Evolutionary conservation across 805 yeast genomes (phyloP).

Genomic region (Myxozyma neglecta): DNA sequence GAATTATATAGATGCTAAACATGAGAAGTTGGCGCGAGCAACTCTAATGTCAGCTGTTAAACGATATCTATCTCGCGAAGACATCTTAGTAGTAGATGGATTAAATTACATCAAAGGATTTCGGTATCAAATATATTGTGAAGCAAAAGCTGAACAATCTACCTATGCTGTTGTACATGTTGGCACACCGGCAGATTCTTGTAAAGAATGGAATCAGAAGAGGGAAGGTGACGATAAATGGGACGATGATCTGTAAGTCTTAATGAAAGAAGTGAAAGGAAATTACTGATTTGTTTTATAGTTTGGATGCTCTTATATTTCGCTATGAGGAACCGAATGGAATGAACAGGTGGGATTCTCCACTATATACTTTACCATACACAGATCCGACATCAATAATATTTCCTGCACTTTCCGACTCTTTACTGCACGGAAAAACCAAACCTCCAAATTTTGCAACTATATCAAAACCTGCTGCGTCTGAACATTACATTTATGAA

Average conservation of each 20-base stretch:
- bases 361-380: constrained; percentile 68
- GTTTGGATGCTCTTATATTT: constrained; percentile 65
- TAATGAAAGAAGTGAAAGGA: neutral
- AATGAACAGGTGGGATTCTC: constrained; percentile 89
- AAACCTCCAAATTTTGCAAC: constrained; percentile 85
- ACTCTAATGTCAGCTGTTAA: constrained; percentile 86
- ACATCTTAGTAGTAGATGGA: constrained; percentile 81
- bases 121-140: constrained; percentile 90
- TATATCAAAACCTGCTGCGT: constrained; percentile 72
- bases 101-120: constrained; percentile 91
- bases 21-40: constrained; percentile 81
- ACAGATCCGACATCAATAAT: constrained; percentile 51
- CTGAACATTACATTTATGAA: constrained; percentile 72
- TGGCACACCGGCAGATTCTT: constrained; percentile 62
- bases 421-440: constrained; percentile 52
- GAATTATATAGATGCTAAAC: constrained; percentile 54
- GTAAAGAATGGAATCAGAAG: constrained; percentile 60
- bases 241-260: constrained; percentile 27
- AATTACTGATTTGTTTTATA: neutral
- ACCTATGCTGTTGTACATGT: constrained; percentile 82
- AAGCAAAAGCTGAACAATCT: constrained; percentile 80
- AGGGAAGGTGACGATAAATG: constrained; percentile 25
- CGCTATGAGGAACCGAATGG: constrained; percentile 93
- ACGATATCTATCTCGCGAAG: constrained; percentile 66
- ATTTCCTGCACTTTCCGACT: constrained; percentile 57